These are phyloP conservation scores for Pseudoneurospora amorphoporcata DNA, from an alignment of 495 filamentous ascomycete genomes.

Conservation along the genomic window DNA sequence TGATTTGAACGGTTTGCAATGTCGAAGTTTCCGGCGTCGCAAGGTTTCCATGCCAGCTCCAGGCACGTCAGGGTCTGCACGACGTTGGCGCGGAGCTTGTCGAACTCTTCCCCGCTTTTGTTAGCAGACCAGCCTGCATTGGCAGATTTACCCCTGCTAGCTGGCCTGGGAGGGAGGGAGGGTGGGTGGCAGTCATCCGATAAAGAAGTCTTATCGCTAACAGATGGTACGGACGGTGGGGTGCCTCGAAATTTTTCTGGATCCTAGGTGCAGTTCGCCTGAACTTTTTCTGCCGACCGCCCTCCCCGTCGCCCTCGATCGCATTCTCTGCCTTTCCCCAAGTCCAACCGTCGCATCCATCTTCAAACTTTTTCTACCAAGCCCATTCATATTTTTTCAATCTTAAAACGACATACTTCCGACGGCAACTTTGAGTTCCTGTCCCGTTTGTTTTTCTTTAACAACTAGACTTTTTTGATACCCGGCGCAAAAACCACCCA, in stretches of 20 bases:
- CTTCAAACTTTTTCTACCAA: background rate
- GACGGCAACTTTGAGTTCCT: background rate
- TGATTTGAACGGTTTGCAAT: background rate
- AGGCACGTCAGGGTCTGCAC: background rate
- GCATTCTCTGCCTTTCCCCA: background rate
- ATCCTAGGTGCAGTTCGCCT: background rate
- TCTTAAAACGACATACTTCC: background rate
- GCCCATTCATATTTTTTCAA: background rate
- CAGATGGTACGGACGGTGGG: constrained; percentile 8
- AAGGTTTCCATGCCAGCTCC: background rate
- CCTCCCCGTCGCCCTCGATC: background rate
- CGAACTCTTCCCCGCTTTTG: background rate
- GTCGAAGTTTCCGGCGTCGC: background rate
- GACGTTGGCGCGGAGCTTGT: background rate
- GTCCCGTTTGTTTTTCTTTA: background rate
- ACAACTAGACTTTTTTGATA: background rate
- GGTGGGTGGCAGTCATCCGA: constrained; percentile 8
- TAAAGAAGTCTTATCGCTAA: constrained; percentile 17
- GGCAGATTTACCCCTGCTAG: background rate
- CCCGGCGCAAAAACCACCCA: background rate
- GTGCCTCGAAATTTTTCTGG: constrained; percentile 15
- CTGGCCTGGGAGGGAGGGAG: background rate
- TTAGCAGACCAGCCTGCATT: background rate
- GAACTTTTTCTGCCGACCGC: constrained; percentile 14
- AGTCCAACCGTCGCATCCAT: background rate